Base-by-base conservation (phyloP, 2,329 filamentous ascomycete species). In the Emmonsia crescens region DNA sequence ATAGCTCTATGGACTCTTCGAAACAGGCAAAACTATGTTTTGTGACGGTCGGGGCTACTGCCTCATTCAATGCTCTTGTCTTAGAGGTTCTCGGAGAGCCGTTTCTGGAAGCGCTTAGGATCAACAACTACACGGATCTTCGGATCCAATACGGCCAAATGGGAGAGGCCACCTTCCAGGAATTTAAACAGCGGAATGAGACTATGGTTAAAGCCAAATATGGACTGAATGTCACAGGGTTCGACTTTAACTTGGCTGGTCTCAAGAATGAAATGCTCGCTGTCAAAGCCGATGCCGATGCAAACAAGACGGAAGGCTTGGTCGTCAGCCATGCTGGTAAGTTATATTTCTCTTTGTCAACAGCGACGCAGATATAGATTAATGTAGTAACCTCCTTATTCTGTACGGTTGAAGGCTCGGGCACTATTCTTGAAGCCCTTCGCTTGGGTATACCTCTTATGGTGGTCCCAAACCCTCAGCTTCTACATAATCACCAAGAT, bases 11-110 rank as follows among this genome's bases (percentile, higher is more conserved):
- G 62, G 68, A 64, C 59, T 65, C 63, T 60, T 64, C 61, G 51
- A 62, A 61, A 58, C 56, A 61, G 61, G 71, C 66, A 57, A 80
- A 78, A 65, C 55, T 76, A 60, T 94, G 89, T 72, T 89, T 99
- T 66, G 87, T 96, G 61, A 97, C 94, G 0, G 88, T 96, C 36
- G 94, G 94, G 61, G 93, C 94, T 5, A 99, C 93, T 0, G 91
- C 92, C 19, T 84, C 88, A 24, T 99, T 99, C 75, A 80, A 82
- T 59, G 75, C 80, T 6, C 83, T 99, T 1, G 82, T 96, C 61
- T 76, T 81, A 51, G 83, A 87, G 38, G 83, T 87, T 12, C 77
- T 95, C 5, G 76, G 80, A 21, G 76, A 81, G 0, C 68, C 73
- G 0, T 92, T 94, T 70, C 79, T 95, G 64, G 67, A 77, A 5